phyloP scores from a whole-genome alignment of 495 filamentous ascomycete genomes.

The Neurospora sp. region DNA sequence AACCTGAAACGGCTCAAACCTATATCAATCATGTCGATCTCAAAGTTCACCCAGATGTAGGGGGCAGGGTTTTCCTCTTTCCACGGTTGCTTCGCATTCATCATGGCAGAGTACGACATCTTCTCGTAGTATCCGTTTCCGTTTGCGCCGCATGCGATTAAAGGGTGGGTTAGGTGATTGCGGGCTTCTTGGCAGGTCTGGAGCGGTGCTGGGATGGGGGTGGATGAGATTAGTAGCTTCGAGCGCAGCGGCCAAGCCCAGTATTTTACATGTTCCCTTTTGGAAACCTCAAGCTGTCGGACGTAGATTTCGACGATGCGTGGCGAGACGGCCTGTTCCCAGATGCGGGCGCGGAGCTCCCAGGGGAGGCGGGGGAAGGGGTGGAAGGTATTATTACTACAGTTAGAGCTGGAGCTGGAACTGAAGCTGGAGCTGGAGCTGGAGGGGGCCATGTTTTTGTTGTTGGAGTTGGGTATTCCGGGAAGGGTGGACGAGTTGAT shows the following conservation, averaged over 20 bases:
- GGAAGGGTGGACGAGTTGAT: too few relatives aligned
- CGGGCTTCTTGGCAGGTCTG: neutral
- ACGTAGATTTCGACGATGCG: constrained; percentile 14
- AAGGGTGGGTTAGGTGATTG: neutral
- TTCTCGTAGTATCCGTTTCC: neutral
- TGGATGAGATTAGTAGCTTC: neutral
- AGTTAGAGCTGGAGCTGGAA: neutral
- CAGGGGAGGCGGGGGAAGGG: constrained; percentile 30
- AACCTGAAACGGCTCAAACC: neutral
- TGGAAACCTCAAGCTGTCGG: neutral
- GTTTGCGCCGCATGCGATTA: neutral
- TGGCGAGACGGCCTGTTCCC: constrained; percentile 29
- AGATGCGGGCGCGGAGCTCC: constrained; percentile 40
- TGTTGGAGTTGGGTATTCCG: too few relatives aligned
- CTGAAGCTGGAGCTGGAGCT: neutral
- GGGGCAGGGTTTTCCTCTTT: neutral
- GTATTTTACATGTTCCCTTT: neutral
- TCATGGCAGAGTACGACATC: neutral
- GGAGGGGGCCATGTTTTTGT: neutral
- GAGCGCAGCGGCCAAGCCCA: neutral
- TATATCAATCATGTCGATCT: neutral
- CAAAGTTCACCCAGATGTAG: neutral
- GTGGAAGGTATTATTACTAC: constrained; percentile 16
- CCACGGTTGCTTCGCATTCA: neutral
- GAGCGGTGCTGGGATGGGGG: neutral